These are phyloP conservation scores for Eucalyptus globulus DNA, from an alignment of 345 rosid genomes.

Conservation along the genomic window DNA sequence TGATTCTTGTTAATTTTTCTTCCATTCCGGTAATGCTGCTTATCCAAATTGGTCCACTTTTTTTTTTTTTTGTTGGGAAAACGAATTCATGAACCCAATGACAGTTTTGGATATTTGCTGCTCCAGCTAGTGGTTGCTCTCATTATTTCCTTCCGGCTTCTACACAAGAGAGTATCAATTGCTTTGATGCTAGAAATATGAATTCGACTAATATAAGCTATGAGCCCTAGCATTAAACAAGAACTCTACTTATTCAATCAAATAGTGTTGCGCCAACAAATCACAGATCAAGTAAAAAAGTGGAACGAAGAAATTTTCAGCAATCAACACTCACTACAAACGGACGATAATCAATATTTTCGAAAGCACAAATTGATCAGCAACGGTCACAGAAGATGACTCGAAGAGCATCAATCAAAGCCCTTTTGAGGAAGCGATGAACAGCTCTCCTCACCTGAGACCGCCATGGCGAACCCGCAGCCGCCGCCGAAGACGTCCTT, in stretches of 20 bases:
- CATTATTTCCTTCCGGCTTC: neutral
- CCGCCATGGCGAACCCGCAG: conserved; percentile 81
- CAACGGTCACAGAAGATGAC: neutral
- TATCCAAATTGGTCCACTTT: neutral
- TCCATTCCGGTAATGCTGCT: neutral
- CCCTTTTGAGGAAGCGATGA: neutral
- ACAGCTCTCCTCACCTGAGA: conserved; percentile 38
- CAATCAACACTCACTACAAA: neutral
- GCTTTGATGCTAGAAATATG: neutral
- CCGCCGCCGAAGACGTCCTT: conserved; percentile 74
- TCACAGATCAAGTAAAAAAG: neutral
- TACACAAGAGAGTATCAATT: neutral
- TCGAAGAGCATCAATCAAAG: neutral
- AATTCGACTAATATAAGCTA: neutral
- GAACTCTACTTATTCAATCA: neutral
- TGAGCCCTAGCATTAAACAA: neutral
- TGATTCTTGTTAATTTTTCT: neutral
- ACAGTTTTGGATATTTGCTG: neutral
- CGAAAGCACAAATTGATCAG: neutral
- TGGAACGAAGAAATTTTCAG: neutral
- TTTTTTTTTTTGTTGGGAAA: neutral
- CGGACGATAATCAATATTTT: neutral
- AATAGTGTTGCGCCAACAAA: neutral
- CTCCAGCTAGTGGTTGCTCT: neutral
- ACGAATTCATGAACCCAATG: neutral